phyloP scores from a whole-genome alignment of 176 grass and related monocot species.

The Oryza punctata region DNA sequence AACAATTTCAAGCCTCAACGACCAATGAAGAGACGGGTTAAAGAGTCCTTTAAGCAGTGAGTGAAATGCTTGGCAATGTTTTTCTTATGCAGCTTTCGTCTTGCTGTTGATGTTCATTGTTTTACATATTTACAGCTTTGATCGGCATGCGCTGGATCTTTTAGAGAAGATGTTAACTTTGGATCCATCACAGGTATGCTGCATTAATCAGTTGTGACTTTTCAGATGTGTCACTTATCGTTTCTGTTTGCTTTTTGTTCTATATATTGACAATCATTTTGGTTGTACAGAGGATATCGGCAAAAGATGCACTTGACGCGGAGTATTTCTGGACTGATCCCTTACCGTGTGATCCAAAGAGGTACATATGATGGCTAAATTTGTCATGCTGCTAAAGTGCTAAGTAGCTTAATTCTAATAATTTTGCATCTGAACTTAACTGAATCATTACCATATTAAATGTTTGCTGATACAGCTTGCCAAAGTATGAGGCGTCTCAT shows the following conservation, averaged over 20 bases:
- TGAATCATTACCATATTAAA: neutral
- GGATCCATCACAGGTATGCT: conserved; percentile 74
- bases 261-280: conserved; percentile 12
- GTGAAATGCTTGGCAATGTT: conserved; percentile 31
- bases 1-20: conserved; percentile 95
- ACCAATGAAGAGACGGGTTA: conserved; percentile 74
- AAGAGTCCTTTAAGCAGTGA: conserved; percentile 96
- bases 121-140: conserved; percentile 65
- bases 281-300: conserved; percentile 76
- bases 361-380: conserved; percentile 34
- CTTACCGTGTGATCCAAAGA: conserved; percentile 89
- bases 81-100: conserved; percentile 1
- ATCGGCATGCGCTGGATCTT: conserved; percentile 86
- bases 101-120: neutral
- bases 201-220: conserved; percentile 1
- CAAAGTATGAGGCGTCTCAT: conserved; percentile 83
- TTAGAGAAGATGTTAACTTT: conserved; percentile 92
- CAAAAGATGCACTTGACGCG: conserved; percentile 92
- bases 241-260: neutral
- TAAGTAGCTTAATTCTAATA: neutral
- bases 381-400: neutral
- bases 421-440: neutral
- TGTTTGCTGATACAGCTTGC: conserved; percentile 61
- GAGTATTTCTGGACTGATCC: conserved; percentile 99
- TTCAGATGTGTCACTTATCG: neutral